phyloP scores from a whole-genome alignment of 2,329 filamentous ascomycete species.

The Penicillium sp. region DNA sequence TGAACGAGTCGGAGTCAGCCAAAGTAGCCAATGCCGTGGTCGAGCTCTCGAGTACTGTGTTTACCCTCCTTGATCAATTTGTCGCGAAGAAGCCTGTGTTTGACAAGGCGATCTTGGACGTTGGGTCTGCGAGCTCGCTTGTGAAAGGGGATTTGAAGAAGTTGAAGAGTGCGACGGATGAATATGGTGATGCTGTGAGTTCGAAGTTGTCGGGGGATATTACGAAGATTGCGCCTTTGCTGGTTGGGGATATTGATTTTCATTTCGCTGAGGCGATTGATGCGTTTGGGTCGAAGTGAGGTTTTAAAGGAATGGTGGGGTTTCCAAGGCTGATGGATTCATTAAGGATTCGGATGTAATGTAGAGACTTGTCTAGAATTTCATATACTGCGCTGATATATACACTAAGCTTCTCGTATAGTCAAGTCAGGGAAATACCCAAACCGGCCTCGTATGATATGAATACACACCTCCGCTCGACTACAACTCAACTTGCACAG shows the following conservation, averaged over 20 bases:
- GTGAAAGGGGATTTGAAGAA: background rate
- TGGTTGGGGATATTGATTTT: background rate
- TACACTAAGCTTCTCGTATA: no score
- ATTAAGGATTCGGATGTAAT: no score
- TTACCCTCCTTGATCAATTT: background rate
- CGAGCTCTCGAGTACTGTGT: background rate
- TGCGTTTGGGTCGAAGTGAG: background rate
- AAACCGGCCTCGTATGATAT: no score
- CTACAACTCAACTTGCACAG: conserved; percentile 55
- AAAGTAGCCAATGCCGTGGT: background rate
- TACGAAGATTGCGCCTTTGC: background rate
- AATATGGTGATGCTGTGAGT: background rate
- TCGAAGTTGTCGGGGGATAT: background rate
- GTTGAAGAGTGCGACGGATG: background rate
- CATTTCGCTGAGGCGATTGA: background rate
- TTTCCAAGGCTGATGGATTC: no score
- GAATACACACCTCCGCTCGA: background rate
- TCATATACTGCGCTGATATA: no score
- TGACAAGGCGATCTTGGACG: background rate
- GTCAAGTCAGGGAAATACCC: no score
- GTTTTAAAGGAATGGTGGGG: no score
- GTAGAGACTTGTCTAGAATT: no score
- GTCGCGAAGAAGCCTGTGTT: background rate
- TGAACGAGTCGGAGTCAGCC: background rate
- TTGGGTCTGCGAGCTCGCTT: background rate